phyloP scores from a whole-genome alignment of 2,329 filamentous ascomycete species.

The Aspergillus novoparasiticus region DNA sequence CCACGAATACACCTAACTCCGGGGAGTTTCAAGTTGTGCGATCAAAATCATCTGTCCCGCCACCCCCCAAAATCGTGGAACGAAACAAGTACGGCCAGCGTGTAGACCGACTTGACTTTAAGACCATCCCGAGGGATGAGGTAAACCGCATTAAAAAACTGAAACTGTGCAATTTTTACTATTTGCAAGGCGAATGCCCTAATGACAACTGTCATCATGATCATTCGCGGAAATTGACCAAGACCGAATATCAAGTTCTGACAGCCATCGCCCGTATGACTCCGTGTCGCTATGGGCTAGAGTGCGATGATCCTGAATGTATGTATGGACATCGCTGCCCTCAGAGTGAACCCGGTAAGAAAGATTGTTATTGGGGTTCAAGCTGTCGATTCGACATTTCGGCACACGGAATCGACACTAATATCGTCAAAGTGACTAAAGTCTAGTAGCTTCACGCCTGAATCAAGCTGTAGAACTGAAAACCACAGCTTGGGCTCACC shows the following conservation, averaged over 20 bases:
- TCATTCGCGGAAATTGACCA: conserved; percentile 57
- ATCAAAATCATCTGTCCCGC: conserved; percentile 34
- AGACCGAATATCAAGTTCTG: conserved; percentile 56
- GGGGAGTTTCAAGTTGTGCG: conserved; percentile 43
- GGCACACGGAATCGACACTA: conserved; percentile 61
- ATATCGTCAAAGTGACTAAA: conserved; percentile 56
- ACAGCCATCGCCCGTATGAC: conserved; percentile 64
- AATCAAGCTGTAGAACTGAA: background rate
- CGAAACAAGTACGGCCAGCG: conserved; percentile 63
- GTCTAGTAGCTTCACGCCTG: conserved; percentile 29
- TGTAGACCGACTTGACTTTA: conserved; percentile 55
- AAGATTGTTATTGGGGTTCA: conserved; percentile 60
- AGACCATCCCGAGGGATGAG: conserved; percentile 57
- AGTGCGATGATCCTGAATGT: conserved; percentile 61
- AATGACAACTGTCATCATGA: conserved; percentile 57
- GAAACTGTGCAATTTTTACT: conserved; percentile 66
- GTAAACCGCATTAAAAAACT: conserved; percentile 63
- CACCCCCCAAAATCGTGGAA: conserved; percentile 45
- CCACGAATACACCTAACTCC: conserved; percentile 41
- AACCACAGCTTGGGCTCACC: background rate
- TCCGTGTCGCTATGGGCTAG: conserved; percentile 60
- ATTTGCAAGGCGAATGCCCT: conserved; percentile 60
- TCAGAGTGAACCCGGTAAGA: conserved; percentile 53
- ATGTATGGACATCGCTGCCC: conserved; percentile 67
- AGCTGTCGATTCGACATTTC: conserved; percentile 60